Conservation (phyloP, 495 filamentous ascomycete genomes). For the Daldinia decipiens region DNA sequence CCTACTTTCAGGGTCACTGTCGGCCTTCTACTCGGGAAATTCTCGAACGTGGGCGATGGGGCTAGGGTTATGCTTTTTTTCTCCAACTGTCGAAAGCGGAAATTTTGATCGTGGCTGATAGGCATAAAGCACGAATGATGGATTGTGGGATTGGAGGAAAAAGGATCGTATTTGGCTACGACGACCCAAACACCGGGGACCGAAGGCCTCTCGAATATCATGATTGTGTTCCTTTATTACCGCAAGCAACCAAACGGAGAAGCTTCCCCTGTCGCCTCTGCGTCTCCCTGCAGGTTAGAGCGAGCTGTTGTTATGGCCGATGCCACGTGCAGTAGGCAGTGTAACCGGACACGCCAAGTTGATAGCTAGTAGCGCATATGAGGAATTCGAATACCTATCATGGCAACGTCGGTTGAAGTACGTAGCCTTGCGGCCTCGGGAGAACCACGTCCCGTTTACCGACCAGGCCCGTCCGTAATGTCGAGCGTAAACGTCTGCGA, state of each 20-base stretch:
- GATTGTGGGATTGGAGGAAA: background rate
- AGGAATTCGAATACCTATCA: background rate
- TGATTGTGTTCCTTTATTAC: too few relatives aligned
- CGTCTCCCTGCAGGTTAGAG: conserved; percentile 6
- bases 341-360: conserved; percentile 30
- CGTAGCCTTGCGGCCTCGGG: conserved; percentile 14
- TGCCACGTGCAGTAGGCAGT: conserved; percentile 35
- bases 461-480: background rate
- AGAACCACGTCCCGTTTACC: conserved; percentile 17
- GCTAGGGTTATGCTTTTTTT: background rate
- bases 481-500: conserved; percentile 7
- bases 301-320: conserved; percentile 15
- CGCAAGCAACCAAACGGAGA: background rate
- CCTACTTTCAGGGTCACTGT: background rate
- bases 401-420: conserved; percentile 15
- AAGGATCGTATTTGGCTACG: background rate
- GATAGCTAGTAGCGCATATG: conserved; percentile 6
- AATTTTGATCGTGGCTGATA: background rate
- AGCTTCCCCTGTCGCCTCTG: conserved; percentile 4
- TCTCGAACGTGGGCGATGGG: background rate
- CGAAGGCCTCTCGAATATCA: background rate
- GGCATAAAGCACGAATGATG: background rate
- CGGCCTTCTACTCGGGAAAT: background rate
- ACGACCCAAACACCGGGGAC: conserved; percentile 4
- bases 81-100: background rate